Evolutionary conservation across 768 basidiomycete genomes (phyloP).

Genomic region (Holtermannia corniformis): DNA sequence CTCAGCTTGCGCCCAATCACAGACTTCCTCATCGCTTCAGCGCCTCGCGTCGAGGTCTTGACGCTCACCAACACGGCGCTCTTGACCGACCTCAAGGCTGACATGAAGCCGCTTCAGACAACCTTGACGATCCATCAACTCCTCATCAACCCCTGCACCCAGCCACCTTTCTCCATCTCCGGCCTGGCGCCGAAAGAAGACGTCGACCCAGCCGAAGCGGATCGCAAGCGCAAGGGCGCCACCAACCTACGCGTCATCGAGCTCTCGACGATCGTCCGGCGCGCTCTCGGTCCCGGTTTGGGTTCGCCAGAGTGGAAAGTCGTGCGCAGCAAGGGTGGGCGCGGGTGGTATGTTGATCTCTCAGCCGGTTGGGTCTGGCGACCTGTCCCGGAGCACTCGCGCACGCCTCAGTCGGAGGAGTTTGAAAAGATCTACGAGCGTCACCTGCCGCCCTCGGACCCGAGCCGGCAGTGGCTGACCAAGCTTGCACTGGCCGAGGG

Average conservation of each 20-base stretch:
- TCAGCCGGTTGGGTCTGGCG: constrained; percentile 64
- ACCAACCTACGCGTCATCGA: constrained; percentile 82
- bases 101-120: constrained; percentile 54
- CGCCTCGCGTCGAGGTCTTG: constrained; percentile 72
- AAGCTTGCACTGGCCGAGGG: constrained; percentile 70
- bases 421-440: constrained; percentile 19
- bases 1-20: constrained; percentile 59
- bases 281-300: constrained; percentile 64
- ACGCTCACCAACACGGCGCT: constrained; percentile 70
- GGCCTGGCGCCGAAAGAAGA: constrained; percentile 33
- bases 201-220: constrained; percentile 24
- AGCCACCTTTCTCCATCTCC: constrained; percentile 64
- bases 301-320: constrained; percentile 66
- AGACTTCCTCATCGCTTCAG: constrained; percentile 58
- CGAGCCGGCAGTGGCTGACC: constrained; percentile 61
- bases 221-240: constrained; percentile 34
- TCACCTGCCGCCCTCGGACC: constrained; percentile 48
- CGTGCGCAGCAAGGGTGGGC: constrained; percentile 80
- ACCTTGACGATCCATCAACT: constrained; percentile 66
- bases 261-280: constrained; percentile 60
- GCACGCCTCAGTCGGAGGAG: background rate
- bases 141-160: constrained; percentile 69
- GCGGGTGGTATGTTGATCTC: constrained; percentile 91
- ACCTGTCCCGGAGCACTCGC: constrained; percentile 36
- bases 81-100: constrained; percentile 44